Conservation (phyloP, 2,329 filamentous ascomycete species). For the Monascus ruber region DNA sequence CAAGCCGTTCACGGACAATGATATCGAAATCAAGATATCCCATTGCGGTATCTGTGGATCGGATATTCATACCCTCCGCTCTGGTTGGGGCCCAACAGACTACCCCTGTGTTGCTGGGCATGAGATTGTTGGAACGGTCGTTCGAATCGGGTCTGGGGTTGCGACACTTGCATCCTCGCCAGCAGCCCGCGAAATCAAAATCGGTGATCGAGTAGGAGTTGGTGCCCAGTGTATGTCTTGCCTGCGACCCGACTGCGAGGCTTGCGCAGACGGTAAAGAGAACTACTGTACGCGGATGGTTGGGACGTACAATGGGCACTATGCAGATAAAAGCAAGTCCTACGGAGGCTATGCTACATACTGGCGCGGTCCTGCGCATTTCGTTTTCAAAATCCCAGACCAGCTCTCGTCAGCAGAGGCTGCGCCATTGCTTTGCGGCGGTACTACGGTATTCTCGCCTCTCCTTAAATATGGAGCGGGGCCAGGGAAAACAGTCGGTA, state of each 20-base stretch:
- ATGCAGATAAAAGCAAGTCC: constrained; percentile 23
- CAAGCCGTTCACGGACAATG: constrained; percentile 44
- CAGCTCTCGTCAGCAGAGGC: constrained; percentile 38
- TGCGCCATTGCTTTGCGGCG: constrained; percentile 66
- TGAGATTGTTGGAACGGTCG: constrained; percentile 52
- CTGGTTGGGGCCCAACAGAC: constrained; percentile 33
- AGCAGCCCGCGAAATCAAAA: constrained; percentile 32
- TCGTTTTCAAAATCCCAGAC: constrained; percentile 48
- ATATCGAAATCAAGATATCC: constrained; percentile 54
- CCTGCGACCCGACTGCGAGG: constrained; percentile 30
- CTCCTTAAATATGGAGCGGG: constrained; percentile 56
- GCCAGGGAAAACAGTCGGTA: constrained; percentile 58
- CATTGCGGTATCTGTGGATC: constrained; percentile 58
- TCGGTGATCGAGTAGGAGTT: constrained; percentile 54
- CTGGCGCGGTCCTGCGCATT: constrained; percentile 46
- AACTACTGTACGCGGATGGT: constrained; percentile 29
- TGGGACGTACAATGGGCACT: constrained; percentile 27
- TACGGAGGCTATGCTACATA: constrained; percentile 48
- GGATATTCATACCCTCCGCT: constrained; percentile 48
- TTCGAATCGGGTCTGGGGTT: constrained; percentile 40
- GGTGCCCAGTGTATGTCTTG: constrained; percentile 51
- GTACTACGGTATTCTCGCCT: constrained; percentile 62
- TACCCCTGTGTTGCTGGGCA: constrained; percentile 49
- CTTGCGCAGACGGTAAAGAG: constrained; percentile 27
- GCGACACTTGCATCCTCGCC: constrained; percentile 11